Conservation (phyloP, 2,329 filamentous ascomycete species). For the Lasiodiplodia sp. region DNA sequence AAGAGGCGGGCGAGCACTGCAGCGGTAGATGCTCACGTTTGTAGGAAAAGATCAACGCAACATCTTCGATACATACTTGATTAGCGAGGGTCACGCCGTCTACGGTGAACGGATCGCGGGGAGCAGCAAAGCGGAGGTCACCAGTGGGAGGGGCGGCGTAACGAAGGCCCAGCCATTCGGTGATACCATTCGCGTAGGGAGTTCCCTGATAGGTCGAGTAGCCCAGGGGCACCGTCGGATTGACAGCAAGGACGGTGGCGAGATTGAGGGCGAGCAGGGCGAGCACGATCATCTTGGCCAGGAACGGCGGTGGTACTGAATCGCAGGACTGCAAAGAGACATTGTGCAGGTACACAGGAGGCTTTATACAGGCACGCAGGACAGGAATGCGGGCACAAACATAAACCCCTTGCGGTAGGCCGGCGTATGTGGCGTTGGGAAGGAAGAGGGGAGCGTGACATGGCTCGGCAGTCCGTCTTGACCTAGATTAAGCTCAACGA, state of each 20-base stretch:
- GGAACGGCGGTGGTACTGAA: not conserved
- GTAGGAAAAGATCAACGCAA: not conserved
- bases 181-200: conserved; percentile 62
- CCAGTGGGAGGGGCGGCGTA: conserved; percentile 75
- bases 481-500: conserved; percentile 10
- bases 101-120: conserved; percentile 65
- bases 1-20: not conserved
- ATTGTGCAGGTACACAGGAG: conserved; percentile 13
- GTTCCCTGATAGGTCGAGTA: conserved; percentile 72
- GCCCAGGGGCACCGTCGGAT: conserved; percentile 62
- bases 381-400: conserved; percentile 13
- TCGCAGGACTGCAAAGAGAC: not conserved
- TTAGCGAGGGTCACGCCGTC: conserved; percentile 61
- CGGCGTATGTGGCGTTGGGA: not conserved
- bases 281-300: not conserved
- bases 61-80: conserved; percentile 51
- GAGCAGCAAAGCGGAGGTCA: conserved; percentile 70
- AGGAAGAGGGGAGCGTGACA: conserved; percentile 11
- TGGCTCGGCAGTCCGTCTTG: conserved; percentile 1
- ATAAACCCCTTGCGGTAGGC: conserved; percentile 9
- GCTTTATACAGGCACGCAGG: conserved; percentile 22
- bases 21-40: not conserved
- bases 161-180: conserved; percentile 75
- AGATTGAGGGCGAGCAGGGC: not conserved
- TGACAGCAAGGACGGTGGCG: conserved; percentile 39